Conservation (phyloP, 2,329 filamentous ascomycete species). For the Colletotrichum melonis region DNA sequence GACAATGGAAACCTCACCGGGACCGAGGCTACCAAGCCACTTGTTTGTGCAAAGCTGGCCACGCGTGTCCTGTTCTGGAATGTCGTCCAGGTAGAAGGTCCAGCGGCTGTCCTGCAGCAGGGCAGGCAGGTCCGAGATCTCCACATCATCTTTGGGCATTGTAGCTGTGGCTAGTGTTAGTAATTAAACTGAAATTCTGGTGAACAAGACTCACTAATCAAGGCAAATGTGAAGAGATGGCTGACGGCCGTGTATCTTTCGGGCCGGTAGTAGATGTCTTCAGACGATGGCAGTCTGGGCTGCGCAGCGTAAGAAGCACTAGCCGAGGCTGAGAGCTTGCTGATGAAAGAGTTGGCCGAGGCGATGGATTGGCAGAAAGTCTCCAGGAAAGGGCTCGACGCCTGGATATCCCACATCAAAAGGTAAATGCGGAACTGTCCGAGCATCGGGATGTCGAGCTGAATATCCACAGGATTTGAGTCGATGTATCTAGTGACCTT, state of each 20-base stretch:
- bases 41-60: constrained; percentile 71
- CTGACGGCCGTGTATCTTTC: constrained; percentile 77
- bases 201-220: constrained; percentile 67
- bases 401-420: constrained; percentile 71
- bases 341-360: constrained; percentile 64
- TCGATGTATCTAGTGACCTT: constrained; percentile 81
- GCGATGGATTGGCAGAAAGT: constrained; percentile 67
- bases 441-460: constrained; percentile 81
- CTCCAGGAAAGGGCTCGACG: constrained; percentile 67
- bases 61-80: constrained; percentile 65
- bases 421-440: constrained; percentile 83
- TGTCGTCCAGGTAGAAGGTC: constrained; percentile 79
- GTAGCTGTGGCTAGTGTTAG: constrained; percentile 53
- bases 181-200: not conserved
- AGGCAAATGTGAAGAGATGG: constrained; percentile 75
- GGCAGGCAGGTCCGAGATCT: constrained; percentile 72
- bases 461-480: constrained; percentile 81
- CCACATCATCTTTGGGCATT: constrained; percentile 71
- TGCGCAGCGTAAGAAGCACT: constrained; percentile 71
- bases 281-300: constrained; percentile 65
- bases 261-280: constrained; percentile 75
- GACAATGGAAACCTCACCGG: constrained; percentile 70
- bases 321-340: constrained; percentile 68
- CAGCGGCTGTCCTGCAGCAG: constrained; percentile 74
- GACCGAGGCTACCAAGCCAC: constrained; percentile 72